Evolutionary conservation across 495 filamentous ascomycete genomes (phyloP).

Genomic region (Aspergillus ostianus): DNA sequence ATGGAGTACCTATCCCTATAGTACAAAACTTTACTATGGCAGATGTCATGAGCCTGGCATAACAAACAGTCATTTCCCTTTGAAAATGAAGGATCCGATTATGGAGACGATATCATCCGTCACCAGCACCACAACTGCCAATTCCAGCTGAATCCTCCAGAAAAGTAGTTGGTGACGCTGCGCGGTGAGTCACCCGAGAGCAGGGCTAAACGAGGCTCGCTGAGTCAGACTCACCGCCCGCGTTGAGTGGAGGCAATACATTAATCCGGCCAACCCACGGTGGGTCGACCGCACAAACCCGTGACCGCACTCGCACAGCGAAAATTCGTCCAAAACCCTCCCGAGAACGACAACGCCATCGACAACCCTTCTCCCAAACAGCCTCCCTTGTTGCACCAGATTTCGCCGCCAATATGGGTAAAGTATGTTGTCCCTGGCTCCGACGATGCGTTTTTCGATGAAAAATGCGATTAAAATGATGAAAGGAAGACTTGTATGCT

Average conservation of each 20-base stretch:
- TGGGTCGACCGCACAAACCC: slow-evolving; percentile 9
- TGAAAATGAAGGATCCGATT: too few species aligned
- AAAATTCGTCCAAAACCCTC: slow-evolving; percentile 9
- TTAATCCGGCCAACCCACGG: slow-evolving; percentile 4
- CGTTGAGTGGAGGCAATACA: slow-evolving; percentile 1
- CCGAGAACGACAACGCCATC: slow-evolving; percentile 6
- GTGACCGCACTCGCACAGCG: slow-evolving; percentile 5
- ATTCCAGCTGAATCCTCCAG: too few species aligned
- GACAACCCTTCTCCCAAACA: slow-evolving; percentile 3
- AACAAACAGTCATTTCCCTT: too few species aligned
- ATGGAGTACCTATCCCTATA: too few species aligned
- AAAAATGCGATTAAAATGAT: neutral
- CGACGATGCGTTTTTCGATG: neutral
- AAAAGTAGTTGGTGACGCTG: too few species aligned
- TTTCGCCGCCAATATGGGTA: slow-evolving; percentile 7
- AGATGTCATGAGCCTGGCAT: too few species aligned
- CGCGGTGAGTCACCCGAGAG: too few species aligned
- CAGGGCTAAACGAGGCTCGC: neutral
- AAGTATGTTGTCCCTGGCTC: slow-evolving; percentile 1
- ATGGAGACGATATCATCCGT: too few species aligned
- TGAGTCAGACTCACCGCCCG: neutral
- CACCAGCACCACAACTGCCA: too few species aligned
- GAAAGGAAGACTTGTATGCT: neutral
- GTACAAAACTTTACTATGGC: too few species aligned
- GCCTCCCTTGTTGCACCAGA: slow-evolving; percentile 5